These are phyloP conservation scores for Quercus tomentella DNA, from an alignment of 331 rosid species.

Conservation along the genomic window DNA sequence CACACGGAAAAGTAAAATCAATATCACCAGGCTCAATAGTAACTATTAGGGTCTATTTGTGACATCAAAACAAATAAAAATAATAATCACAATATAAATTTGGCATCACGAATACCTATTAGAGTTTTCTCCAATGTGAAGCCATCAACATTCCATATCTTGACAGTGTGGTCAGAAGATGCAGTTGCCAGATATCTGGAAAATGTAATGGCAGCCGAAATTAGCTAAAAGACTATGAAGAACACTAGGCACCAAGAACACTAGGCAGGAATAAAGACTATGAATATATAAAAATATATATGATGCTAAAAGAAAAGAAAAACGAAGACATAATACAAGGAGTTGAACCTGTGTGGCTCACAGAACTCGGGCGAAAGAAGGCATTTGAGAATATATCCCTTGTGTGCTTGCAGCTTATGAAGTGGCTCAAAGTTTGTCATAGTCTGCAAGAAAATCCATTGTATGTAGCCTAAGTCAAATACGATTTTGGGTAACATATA, in stretches of 20 bases:
- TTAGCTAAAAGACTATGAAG: no score
- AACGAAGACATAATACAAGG: slow-evolving; percentile 1
- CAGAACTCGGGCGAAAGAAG: slow-evolving; percentile 96
- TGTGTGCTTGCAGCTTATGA: slow-evolving; percentile 98
- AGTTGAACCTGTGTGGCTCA: slow-evolving; percentile 82
- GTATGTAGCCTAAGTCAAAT: slow-evolving; percentile 12
- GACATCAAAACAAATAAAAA: background rate
- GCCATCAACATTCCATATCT: slow-evolving; percentile 98
- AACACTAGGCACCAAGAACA: slow-evolving; percentile 7
- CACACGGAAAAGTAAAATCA: slow-evolving; percentile 20
- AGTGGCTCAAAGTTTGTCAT: slow-evolving; percentile 98
- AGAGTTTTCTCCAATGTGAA: slow-evolving; percentile 93
- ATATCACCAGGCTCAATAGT: background rate
- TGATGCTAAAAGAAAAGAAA: background rate
- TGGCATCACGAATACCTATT: slow-evolving; percentile 45
- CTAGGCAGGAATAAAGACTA: background rate
- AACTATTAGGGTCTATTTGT: background rate
- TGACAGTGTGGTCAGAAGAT: slow-evolving; percentile 88
- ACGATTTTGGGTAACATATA: background rate
- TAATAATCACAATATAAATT: slow-evolving; percentile 11
- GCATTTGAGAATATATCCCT: slow-evolving; percentile 92
- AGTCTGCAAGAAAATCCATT: slow-evolving; percentile 54
- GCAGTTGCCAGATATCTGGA: slow-evolving; percentile 92
- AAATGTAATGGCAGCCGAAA: slow-evolving; percentile 19
- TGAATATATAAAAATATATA: background rate